phyloP scores from a whole-genome alignment of 345 rosid genomes.

The Dovyalis caffra region DNA sequence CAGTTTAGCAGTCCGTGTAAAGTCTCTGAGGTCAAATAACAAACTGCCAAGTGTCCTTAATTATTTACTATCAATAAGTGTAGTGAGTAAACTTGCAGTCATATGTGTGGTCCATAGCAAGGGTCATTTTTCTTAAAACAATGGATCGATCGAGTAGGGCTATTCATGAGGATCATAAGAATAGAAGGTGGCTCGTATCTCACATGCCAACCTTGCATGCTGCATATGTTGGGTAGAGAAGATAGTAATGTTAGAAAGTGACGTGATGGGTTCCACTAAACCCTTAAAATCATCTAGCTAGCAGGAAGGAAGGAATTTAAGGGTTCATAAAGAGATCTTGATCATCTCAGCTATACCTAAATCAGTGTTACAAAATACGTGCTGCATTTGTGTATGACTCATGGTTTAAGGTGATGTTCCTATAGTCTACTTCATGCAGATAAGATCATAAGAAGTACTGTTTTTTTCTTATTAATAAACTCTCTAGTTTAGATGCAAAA shows the following conservation, averaged over 20 bases:
- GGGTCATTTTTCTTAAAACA: neutral
- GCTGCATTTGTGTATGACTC: no score
- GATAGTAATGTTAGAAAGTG: slow-evolving; percentile 26
- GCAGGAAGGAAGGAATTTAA: no score
- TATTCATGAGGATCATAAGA: slow-evolving; percentile 37
- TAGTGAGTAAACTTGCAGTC: neutral
- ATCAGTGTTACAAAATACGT: no score
- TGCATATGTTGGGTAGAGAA: slow-evolving; percentile 25
- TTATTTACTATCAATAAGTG: neutral
- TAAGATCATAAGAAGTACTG: no score
- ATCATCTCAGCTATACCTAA: no score
- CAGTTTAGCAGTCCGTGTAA: no score
- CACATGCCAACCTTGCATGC: slow-evolving; percentile 29
- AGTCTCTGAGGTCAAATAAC: neutral
- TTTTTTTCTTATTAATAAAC: no score
- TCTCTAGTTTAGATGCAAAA: no score
- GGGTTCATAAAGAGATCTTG: no score
- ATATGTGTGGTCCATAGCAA: neutral
- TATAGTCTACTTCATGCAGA: no score
- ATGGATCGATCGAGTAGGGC: neutral
- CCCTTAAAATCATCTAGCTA: neutral
- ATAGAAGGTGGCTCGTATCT: slow-evolving; percentile 26
- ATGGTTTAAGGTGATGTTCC: no score
- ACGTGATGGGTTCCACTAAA: slow-evolving; percentile 16
- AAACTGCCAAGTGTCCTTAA: neutral